Percentiles rank a stretch among this genome's conserved stretches.
phyloP scores from a whole-genome alignment of 176 grass and related monocot species.

The Avena eriantha region DNA sequence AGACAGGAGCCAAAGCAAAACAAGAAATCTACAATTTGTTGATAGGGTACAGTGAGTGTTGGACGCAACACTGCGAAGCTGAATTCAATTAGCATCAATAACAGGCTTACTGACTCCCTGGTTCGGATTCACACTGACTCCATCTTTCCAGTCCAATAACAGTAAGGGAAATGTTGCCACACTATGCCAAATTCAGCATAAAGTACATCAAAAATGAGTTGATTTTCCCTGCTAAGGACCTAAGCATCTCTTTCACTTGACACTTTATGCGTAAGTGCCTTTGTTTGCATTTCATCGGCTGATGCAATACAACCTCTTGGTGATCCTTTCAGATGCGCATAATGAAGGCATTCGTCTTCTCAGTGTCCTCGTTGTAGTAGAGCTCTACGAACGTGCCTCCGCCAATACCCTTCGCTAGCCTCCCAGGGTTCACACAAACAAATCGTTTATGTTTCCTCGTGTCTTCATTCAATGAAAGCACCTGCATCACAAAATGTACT shows the following conservation, averaged over 20 bases:
- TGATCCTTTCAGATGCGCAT: constrained; percentile 69
- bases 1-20: too few species aligned
- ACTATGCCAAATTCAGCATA: neutral
- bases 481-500: constrained; percentile 49
- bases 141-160: neutral
- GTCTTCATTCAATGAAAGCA: constrained; percentile 58
- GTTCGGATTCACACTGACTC: too few species aligned
- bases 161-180: constrained; percentile 1
- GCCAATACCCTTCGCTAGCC: constrained; percentile 87
- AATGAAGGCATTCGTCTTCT: constrained; percentile 63
- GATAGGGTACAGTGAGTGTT: too few species aligned
- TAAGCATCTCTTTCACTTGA: neutral
- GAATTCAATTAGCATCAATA: too few species aligned
- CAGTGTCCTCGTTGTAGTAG: constrained; percentile 58
- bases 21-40: too few species aligned
- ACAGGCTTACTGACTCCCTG: too few species aligned
- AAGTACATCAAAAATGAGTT: constrained; percentile 1
- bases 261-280: neutral
- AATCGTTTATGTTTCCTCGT: constrained; percentile 43
- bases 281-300: neutral
- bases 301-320: neutral
- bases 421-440: constrained; percentile 89
- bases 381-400: constrained; percentile 91
- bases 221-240: neutral
- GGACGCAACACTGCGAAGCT: too few species aligned